Evolutionary conservation across 225 moss, liverwort and hornwort genomes (phyloP), one percentile per base, ranked within the genome.

Genomic region (Marchantia paleacea): DNA sequence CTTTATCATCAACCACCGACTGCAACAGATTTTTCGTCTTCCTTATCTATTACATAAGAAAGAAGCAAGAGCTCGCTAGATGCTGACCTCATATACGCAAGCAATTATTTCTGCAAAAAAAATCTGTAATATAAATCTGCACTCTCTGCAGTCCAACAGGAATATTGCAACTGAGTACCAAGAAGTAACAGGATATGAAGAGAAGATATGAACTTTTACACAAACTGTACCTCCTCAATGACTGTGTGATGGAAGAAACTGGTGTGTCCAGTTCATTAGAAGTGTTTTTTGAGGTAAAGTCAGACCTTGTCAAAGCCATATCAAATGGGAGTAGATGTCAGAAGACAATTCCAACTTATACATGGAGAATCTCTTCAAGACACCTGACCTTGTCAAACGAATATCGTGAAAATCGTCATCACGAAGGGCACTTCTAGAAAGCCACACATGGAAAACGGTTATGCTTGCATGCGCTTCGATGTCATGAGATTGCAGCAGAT

Each of bases 271-370:
- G 63, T 52, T 70, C 78, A 25, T 24, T 49, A 72, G 18, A 83
- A 79, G 47, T 81, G 75, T 25, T 83, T 83, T 49, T 79, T 67
- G 22, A 83, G 24, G 25, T 28, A 10, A 81, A 86, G n/a, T 86
- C 86, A 10, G 83, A 81, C 14, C 10, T 66, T 3, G 49, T 26
- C 79, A 55, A 3, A 15, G 78, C 52, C 0, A 48, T 54, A 58
- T 79, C 83, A 11, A 30, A 51, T 5, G 75, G 3, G 14, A 86
- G 68, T 80, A 86, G 51, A 86, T 55, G 8, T 86, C 81, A 14
- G 62, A 86, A 8, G 79, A 83, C 14, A 75, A 63, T 0, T 55
- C 64, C 2, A 75, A 24, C n/a, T 81, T 83, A 48, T 78, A 69
- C n/a, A 75, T 15, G 58, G 78, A 20, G 0, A 83, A 80, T 54